Conservation (phyloP, 371 early-diverging fungal genomes). For the Thermomucor indicae-seudaticae region DNA sequence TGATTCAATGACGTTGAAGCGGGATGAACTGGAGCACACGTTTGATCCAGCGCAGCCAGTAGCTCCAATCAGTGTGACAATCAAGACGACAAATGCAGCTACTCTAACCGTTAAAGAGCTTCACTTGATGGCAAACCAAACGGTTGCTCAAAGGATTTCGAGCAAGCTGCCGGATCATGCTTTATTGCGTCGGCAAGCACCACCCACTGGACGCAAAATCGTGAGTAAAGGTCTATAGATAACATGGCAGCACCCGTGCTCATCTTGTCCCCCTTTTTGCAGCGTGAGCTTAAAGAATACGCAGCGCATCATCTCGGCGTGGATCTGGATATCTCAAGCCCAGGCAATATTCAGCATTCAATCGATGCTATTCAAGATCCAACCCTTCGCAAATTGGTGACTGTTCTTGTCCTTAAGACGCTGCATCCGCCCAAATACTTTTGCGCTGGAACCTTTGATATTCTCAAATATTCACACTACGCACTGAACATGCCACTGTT, state of each 20-base stretch:
- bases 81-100: constrained; percentile 4
- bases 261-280: no score
- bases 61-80: constrained; percentile 1
- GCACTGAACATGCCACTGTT: constrained; percentile 74
- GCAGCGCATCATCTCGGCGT: constrained; percentile 49
- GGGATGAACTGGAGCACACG: constrained; percentile 64
- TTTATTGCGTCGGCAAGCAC: constrained; percentile 71
- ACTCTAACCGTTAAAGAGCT: constrained; percentile 58
- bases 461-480: constrained; percentile 65
- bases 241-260: no score
- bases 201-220: constrained; percentile 50
- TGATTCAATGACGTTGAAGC: constrained; percentile 66
- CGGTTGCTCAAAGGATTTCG: constrained; percentile 81
- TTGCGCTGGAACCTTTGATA: constrained; percentile 76
- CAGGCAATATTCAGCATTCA: constrained; percentile 59
- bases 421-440: constrained; percentile 87
- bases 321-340: constrained; percentile 41
- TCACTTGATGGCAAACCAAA: constrained; percentile 88
- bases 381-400: constrained; percentile 47
- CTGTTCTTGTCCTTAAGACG: constrained; percentile 64
- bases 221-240: no score
- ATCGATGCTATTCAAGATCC: constrained; percentile 59
- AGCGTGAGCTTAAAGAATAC: constrained; percentile 51
- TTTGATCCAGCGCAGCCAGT: constrained; percentile 46
- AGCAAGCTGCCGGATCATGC: constrained; percentile 77